These are phyloP conservation scores for Leersia perrieri DNA, from an alignment of 176 grass and related monocot genomes.

Conservation along the genomic window DNA sequence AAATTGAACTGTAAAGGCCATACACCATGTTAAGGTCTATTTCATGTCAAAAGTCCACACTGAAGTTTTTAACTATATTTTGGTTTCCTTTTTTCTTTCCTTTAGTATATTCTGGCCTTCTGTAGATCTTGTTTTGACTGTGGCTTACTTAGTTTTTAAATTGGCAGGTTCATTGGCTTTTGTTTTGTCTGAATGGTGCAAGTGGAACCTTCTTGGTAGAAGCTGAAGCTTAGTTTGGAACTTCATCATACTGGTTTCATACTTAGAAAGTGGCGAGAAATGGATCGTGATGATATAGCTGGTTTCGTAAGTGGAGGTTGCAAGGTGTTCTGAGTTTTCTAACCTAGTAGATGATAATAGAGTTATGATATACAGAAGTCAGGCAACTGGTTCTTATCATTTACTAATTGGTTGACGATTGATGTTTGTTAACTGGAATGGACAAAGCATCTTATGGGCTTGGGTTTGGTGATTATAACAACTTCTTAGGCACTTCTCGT, in stretches of 20 bases:
- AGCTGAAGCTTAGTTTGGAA: slow-evolving; percentile 42
- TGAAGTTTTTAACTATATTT: slow-evolving; percentile 1
- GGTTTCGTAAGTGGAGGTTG: slow-evolving; percentile 98
- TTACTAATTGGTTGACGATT: slow-evolving; percentile 44
- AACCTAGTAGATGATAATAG: slow-evolving; percentile 42
- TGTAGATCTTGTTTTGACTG: slow-evolving; percentile 9
- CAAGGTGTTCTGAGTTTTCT: slow-evolving; percentile 38
- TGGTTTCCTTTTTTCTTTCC: slow-evolving; percentile 18
- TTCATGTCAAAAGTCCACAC: neutral
- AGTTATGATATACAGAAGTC: slow-evolving; percentile 52
- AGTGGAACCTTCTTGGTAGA: slow-evolving; percentile 31
- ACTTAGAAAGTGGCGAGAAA: slow-evolving; percentile 55
- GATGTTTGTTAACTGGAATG: slow-evolving; percentile 46
- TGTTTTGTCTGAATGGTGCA: slow-evolving; percentile 9
- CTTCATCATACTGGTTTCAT: slow-evolving; percentile 41
- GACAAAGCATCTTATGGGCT: slow-evolving; percentile 39
- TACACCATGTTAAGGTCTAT: neutral
- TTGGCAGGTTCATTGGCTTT: slow-evolving; percentile 29
- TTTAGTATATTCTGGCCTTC: neutral
- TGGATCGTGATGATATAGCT: slow-evolving; percentile 80
- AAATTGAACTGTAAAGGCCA: neutral
- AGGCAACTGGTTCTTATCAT: slow-evolving; percentile 57
- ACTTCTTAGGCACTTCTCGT: slow-evolving; percentile 17
- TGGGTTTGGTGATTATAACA: slow-evolving; percentile 37
- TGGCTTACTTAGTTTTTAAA: slow-evolving; percentile 31